Evolutionary conservation across 2,329 filamentous ascomycete species (phyloP), one percentile per base, ranked within the genome.

Genomic region (Xylariomycetidae sp.): DNA sequence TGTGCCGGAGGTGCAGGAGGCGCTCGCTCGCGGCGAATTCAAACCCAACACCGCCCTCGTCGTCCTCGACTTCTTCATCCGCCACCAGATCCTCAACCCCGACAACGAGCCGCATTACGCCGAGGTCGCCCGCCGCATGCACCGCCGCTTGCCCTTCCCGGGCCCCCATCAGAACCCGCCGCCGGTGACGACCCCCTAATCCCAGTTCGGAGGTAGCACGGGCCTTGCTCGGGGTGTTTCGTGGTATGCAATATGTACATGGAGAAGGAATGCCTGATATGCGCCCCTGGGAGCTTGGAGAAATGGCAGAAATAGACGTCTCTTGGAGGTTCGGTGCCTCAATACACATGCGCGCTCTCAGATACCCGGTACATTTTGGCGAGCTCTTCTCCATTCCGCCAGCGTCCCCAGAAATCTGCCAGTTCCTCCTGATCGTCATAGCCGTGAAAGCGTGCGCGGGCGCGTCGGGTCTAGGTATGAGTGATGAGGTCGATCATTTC

Each of bases 31-130:
- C 32, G 86, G 85, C 10, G 74, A 82, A 48, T 98, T 90, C 67
- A 98, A 98, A 67, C 84, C 89, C 2, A 96, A 96, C 58, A 95
- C 89, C 59, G 82, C 85, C 10, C 57, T 92, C 37, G 76, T 94
- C 29, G 64, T 92, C 55, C 61, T 95, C 28, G 88, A 96, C 58
- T 98, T 96, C 64, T 85, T 98, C 55, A 70, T 94, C 46, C 74
- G 90, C 33, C 85, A 88, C 59, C 84, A 85, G 1, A 76, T 95
- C 41, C 54, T 95, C 53, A 93, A 82, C 7, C 60, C 67, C 26
- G 84, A 85, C 48, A 86, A 88, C 53, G 89, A 96, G 63, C 72
- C 74, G 31, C 67, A 90, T 51, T 88, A 82, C 53, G 68, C 82
- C 42, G 80, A 88, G 61, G 88, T 96, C 49, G 67, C 76, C 40